Evolutionary conservation across 139 green algal species (phyloP).

Genomic region (Desmodesmus armatus): DNA sequence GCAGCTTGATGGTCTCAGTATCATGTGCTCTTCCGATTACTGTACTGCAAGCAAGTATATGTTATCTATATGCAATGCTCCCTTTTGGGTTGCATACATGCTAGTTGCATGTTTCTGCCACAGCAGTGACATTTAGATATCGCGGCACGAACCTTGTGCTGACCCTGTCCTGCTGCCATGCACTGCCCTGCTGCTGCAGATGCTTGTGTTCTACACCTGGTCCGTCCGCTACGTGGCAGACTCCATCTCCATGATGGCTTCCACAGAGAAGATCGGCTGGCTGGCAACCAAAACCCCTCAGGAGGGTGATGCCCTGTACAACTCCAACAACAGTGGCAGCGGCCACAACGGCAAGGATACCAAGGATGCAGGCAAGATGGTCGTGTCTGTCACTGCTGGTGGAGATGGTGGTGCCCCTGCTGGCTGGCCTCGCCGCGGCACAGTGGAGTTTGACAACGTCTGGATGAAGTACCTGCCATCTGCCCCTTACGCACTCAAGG

Average conservation of each 20-base stretch:
- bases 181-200: neutral
- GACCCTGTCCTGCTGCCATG: neutral
- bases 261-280: constrained; percentile 64
- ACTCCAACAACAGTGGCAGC: neutral
- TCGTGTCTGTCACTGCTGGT: neutral
- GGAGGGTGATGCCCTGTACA: constrained; percentile 42
- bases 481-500: constrained; percentile 45
- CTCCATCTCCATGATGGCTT: constrained; percentile 52
- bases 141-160: too few relatives aligned
- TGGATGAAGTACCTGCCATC: constrained; percentile 55
- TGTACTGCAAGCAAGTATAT: too few relatives aligned
- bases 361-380: neutral
- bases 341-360: constrained; percentile 20
- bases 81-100: neutral
- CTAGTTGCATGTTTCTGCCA: too few relatives aligned
- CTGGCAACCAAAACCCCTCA: constrained; percentile 62
- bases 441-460: constrained; percentile 56
- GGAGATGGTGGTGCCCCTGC: constrained; percentile 13
- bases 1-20: too few relatives aligned
- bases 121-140: too few relatives aligned
- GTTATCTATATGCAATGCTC: too few relatives aligned
- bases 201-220: constrained; percentile 67
- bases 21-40: too few relatives aligned
- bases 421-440: constrained; percentile 57
- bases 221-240: constrained; percentile 58